Evolutionary conservation across 176 grass and related monocot genomes (phyloP).

Genomic region (Bolboschoenus planiculmis): DNA sequence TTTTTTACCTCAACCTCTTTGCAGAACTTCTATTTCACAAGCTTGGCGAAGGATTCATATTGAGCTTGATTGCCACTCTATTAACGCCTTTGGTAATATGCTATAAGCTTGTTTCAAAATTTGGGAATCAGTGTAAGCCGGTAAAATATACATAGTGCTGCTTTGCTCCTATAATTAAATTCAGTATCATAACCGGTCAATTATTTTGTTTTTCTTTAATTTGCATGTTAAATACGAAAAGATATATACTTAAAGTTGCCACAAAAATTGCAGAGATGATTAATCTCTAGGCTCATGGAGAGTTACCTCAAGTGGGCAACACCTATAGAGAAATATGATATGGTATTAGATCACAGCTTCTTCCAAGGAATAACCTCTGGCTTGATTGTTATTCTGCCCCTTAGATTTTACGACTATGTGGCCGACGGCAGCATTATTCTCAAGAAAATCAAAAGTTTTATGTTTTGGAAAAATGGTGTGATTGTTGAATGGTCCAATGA

Average conservation of each 20-base stretch:
- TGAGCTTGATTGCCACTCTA: conserved; percentile 26
- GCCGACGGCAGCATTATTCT: conserved; percentile 35
- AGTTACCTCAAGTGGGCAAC: conserved; percentile 23
- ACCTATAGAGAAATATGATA: conserved; percentile 35
- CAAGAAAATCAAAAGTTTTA: conserved; percentile 20
- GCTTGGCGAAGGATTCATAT: conserved; percentile 24
- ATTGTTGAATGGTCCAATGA: conserved; percentile 16
- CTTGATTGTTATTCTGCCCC: conserved; percentile 23
- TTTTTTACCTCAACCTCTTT: conserved; percentile 30
- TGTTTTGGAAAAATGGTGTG: conserved; percentile 35
- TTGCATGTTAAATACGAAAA: neutral
- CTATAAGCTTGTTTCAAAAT: neutral
- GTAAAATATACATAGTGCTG: neutral
- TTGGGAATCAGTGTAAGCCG: neutral
- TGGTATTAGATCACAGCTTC: conserved; percentile 41
- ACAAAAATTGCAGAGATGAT: conserved; percentile 29
- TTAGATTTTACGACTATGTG: conserved; percentile 32
- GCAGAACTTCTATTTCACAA: conserved; percentile 31
- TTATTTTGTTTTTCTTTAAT: neutral
- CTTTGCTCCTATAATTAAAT: neutral
- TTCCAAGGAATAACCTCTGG: conserved; percentile 24
- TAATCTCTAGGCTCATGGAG: conserved; percentile 25
- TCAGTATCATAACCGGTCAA: neutral
- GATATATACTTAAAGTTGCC: neutral
- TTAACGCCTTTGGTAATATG: conserved; percentile 29